Percentiles rank a stretch among this genome's conserved stretches.
These are phyloP conservation scores for Physaria fendleri DNA, from an alignment of 345 rosid genomes.

Conservation along the genomic window DNA sequence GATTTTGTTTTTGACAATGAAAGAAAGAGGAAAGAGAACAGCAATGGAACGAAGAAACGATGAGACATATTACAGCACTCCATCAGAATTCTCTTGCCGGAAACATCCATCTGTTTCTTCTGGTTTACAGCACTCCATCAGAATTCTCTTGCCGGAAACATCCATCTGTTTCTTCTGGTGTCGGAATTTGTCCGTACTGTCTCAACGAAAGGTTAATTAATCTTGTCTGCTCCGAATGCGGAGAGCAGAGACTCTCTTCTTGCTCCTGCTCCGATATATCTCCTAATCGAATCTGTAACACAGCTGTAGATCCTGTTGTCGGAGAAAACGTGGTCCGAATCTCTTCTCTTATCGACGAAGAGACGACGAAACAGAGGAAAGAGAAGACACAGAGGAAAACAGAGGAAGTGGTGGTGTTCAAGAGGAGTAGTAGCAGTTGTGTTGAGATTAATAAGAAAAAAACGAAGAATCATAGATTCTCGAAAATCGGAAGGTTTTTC, in stretches of 20 bases:
- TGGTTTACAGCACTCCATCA: conserved; percentile 41
- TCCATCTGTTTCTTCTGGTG: conserved; percentile 62
- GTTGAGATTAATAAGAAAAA: conserved; percentile 81
- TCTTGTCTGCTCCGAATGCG: conserved; percentile 89
- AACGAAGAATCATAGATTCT: conserved; percentile 50
- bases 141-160: conserved; percentile 81
- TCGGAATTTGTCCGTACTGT: conserved; percentile 79
- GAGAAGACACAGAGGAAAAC: conserved; percentile 23
- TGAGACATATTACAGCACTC: conserved; percentile 34
- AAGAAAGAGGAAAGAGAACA: conserved; percentile 80
- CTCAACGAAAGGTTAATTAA: conserved; percentile 80
- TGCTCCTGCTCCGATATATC: conserved; percentile 88
- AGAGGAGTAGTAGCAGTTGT: conserved; percentile 82
- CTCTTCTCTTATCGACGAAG: conserved; percentile 67
- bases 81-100: conserved; percentile 67
- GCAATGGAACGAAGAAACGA: conserved; percentile 39
- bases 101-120: conserved; percentile 77
- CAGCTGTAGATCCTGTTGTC: conserved; percentile 45
- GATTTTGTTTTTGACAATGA: conserved; percentile 37
- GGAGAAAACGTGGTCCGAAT: conserved; percentile 60
- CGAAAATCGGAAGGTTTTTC: conserved; percentile 69
- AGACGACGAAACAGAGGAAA: conserved; percentile 34
- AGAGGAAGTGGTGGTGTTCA: conserved; percentile 53
- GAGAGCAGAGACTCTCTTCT: conserved; percentile 88
- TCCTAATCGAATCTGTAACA: conserved; percentile 53